Evolutionary conservation across 2,329 filamentous ascomycete genomes (phyloP).

Genomic region (Penicillium sp.): DNA sequence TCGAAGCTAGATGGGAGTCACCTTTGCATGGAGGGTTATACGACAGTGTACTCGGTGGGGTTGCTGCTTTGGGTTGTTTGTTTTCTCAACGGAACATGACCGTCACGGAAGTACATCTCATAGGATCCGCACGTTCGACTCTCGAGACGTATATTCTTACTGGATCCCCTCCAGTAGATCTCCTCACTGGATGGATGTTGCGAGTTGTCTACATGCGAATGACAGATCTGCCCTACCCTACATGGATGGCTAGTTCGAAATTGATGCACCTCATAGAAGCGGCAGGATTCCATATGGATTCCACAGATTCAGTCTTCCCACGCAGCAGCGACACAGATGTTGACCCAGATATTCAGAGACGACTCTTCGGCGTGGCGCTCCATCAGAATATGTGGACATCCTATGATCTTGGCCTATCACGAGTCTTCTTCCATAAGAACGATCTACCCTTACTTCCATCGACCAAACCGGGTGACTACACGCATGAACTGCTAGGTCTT

Average conservation of each 20-base stretch:
- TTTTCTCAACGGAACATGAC: constrained; percentile 49
- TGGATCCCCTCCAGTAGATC: constrained; percentile 27
- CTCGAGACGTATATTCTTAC: constrained; percentile 39
- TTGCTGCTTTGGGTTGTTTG: constrained; percentile 53
- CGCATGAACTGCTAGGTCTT: constrained; percentile 51
- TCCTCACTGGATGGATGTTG: constrained; percentile 48
- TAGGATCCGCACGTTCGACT: constrained; percentile 44
- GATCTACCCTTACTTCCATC: constrained; percentile 35
- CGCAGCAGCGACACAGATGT: constrained; percentile 1
- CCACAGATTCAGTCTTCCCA: constrained; percentile 15
- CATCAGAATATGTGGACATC: constrained; percentile 60
- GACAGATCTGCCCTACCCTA: constrained; percentile 52
- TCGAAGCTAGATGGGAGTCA: constrained; percentile 25
- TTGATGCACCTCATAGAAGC: constrained; percentile 55
- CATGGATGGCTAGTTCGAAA: constrained; percentile 36
- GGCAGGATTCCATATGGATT: constrained; percentile 34
- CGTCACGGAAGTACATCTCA: constrained; percentile 48
- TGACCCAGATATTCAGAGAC: constrained; percentile 39
- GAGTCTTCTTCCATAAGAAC: constrained; percentile 49
- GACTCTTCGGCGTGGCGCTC: constrained; percentile 52
- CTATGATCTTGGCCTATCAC: constrained; percentile 56
- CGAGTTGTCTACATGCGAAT: constrained; percentile 54
- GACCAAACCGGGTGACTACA: constrained; percentile 47
- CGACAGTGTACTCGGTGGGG: constrained; percentile 52
- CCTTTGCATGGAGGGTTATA: constrained; percentile 30